Conservation (phyloP, 352 stramenopile species). For the Globisporangium takayamanum region DNA sequence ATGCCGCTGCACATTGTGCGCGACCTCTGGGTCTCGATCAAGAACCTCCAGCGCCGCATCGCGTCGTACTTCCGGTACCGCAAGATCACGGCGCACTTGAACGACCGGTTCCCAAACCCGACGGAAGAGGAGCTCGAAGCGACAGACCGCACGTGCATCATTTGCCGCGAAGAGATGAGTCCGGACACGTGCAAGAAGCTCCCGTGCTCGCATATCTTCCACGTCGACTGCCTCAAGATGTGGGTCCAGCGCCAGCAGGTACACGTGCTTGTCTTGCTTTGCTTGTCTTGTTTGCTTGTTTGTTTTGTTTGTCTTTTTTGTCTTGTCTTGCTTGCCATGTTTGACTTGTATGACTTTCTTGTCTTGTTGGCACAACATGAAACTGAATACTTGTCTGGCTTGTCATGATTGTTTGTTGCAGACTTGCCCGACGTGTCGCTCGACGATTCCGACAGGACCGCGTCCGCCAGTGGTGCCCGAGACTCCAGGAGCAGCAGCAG, state of each 20-base stretch:
- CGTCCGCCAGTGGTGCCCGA: constrained; percentile 34
- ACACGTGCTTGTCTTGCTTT: neutral
- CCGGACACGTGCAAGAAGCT: constrained; percentile 92
- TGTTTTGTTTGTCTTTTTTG: neutral
- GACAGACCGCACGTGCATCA: constrained; percentile 93
- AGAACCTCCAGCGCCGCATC: constrained; percentile 80
- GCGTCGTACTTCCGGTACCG: constrained; percentile 90
- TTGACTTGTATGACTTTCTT: neutral
- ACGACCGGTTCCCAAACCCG: constrained; percentile 93
- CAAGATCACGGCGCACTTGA: constrained; percentile 93
- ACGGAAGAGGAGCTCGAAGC: constrained; percentile 93
- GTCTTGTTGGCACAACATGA: no score
- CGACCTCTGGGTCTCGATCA: constrained; percentile 93
- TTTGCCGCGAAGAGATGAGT: constrained; percentile 94
- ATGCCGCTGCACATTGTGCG: constrained; percentile 97
- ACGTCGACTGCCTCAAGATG: constrained; percentile 96
- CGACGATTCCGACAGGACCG: constrained; percentile 87
- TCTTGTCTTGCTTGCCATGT: neutral
- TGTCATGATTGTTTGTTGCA: constrained; percentile 1
- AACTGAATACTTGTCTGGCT: no score
- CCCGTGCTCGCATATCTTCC: constrained; percentile 96
- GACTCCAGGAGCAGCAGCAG: constrained; percentile 14
- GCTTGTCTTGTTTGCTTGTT: neutral
- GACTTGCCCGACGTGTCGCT: constrained; percentile 95
- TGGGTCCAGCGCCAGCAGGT: constrained; percentile 98